phyloP scores from a whole-genome alignment of 164 flowering plant genomes.

The Houttuynia cordata region DNA sequence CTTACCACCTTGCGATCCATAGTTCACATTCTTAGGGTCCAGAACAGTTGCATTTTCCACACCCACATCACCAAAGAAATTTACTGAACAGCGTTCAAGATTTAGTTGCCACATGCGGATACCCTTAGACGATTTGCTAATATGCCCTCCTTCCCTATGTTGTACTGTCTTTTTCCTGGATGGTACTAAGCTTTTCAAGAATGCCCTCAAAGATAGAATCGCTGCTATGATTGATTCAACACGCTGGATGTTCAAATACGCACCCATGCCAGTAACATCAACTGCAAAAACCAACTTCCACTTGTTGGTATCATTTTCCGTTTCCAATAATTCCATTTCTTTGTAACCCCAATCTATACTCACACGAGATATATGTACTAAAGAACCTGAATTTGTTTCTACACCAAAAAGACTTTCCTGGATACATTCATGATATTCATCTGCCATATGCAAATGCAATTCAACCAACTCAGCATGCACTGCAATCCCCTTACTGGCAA shows the following conservation, averaged over 20 bases:
- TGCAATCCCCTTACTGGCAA: constrained; percentile 56
- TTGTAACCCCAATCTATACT: constrained; percentile 85
- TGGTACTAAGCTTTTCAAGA: constrained; percentile 45
- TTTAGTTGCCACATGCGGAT: constrained; percentile 50
- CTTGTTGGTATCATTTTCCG: constrained; percentile 29
- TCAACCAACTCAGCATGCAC: constrained; percentile 90
- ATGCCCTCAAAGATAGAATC: constrained; percentile 53
- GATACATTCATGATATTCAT: constrained; percentile 82
- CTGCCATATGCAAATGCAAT: constrained; percentile 76
- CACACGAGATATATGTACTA: constrained; percentile 71
- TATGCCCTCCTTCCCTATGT: constrained; percentile 23
- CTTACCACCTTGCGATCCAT: constrained; percentile 95
- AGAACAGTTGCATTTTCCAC: constrained; percentile 61
- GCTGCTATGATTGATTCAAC: constrained; percentile 67
- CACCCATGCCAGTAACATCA: constrained; percentile 87
- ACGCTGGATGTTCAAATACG: constrained; percentile 60
- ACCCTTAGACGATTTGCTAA: constrained; percentile 66
- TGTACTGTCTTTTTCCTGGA: constrained; percentile 31
- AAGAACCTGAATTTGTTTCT: constrained; percentile 78
- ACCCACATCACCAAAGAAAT: constrained; percentile 54
- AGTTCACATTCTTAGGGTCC: constrained; percentile 91
- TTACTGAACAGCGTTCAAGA: constrained; percentile 73
- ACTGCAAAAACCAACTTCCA: constrained; percentile 53
- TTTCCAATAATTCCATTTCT: constrained; percentile 51
- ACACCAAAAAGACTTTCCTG: constrained; percentile 73